These are phyloP conservation scores for Diaporthe citriasiana DNA, from an alignment of 2,329 filamentous ascomycete genomes.

Conservation along the genomic window DNA sequence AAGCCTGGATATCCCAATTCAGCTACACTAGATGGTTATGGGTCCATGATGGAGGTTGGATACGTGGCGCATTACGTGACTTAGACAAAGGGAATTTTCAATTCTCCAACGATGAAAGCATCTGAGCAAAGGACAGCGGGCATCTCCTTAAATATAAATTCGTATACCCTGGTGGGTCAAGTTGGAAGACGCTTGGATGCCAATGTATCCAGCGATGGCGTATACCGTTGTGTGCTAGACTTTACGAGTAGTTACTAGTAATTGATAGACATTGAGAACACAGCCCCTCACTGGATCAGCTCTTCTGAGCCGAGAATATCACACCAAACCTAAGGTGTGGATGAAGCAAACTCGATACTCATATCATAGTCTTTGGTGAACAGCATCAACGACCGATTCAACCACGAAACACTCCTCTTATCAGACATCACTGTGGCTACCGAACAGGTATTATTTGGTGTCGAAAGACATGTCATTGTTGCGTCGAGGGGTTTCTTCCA, in stretches of 20 bases:
- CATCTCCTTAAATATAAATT: background rate
- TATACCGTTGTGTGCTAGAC: background rate
- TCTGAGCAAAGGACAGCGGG: background rate
- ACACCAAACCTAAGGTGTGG: too few species aligned
- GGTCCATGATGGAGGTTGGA: conserved; percentile 50
- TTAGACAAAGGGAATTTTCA: background rate
- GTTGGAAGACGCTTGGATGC: background rate
- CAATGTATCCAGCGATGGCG: background rate
- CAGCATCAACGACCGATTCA: too few species aligned
- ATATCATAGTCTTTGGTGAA: background rate
- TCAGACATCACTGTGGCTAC: too few species aligned
- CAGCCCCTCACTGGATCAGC: too few species aligned
- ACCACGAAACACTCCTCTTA: too few species aligned
- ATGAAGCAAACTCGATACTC: background rate
- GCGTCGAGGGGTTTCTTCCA: too few species aligned
- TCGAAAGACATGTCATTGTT: too few species aligned
- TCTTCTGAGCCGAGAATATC: too few species aligned
- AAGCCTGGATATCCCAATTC: conserved; percentile 49
- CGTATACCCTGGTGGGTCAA: background rate
- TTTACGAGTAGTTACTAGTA: background rate
- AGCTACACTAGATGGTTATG: conserved; percentile 48
- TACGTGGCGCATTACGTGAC: conserved; percentile 47
- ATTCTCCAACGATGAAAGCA: background rate
- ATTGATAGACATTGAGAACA: background rate
- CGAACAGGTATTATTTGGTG: too few species aligned